Evolutionary conservation across 2,329 filamentous ascomycete species (phyloP).

Genomic region (Arthrinium phaeospermum): DNA sequence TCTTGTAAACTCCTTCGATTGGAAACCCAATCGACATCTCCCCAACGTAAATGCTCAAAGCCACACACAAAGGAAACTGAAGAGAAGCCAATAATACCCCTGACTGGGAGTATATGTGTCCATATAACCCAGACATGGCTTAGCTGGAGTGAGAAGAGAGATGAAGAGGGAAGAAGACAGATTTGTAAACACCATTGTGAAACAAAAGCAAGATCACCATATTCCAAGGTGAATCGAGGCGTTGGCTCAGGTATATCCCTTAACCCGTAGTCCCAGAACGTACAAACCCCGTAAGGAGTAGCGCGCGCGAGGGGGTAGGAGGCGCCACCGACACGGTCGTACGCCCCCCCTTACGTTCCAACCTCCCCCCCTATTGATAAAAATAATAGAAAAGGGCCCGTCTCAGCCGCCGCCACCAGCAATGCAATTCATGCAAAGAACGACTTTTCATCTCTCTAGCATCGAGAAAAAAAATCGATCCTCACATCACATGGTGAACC

Average conservation of each 20-base stretch:
- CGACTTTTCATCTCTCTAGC: not conserved
- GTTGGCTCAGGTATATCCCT: not conserved
- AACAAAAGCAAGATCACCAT: not conserved
- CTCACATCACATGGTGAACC: conserved; percentile 38
- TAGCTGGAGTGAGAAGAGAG: not conserved
- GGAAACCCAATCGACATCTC: not conserved
- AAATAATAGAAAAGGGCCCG: not conserved
- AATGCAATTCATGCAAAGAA: not conserved
- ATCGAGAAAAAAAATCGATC: not conserved
- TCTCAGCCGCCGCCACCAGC: not conserved
- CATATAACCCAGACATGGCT: not conserved
- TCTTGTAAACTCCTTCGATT: not conserved
- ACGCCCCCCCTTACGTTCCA: not conserved
- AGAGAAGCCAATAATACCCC: not conserved
- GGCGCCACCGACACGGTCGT: not conserved
- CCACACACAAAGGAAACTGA: not conserved
- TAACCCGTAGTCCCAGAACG: not conserved
- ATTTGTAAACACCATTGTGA: not conserved
- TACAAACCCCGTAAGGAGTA: not conserved
- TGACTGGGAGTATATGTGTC: not conserved
- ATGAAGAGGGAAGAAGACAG: not conserved
- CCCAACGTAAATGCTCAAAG: conserved; percentile 6
- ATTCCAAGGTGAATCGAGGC: not conserved
- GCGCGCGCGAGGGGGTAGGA: not conserved
- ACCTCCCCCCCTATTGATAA: not conserved